Evolutionary conservation across 2,329 filamentous ascomycete species (phyloP).

Genomic region (Penicillium sp.): DNA sequence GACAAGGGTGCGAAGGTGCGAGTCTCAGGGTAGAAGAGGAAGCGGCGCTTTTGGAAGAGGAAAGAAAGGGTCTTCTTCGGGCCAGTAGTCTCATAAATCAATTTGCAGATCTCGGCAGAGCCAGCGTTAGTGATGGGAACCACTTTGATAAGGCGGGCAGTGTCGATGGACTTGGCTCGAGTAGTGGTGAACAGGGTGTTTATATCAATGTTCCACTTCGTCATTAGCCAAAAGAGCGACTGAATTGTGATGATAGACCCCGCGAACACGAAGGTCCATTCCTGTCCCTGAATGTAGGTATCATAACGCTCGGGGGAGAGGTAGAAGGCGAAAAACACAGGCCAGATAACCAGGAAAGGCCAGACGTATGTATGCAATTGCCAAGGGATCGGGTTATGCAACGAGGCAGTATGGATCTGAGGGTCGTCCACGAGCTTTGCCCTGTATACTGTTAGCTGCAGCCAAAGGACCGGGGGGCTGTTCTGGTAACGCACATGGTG

Average conservation of each 20-base stretch:
- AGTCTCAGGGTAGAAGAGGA: slow-evolving; percentile 72
- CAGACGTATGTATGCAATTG: slow-evolving; percentile 85
- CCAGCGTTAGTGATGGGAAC: slow-evolving; percentile 88
- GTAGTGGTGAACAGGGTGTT: slow-evolving; percentile 77
- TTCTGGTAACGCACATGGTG: slow-evolving; percentile 31
- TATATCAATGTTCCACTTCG: slow-evolving; percentile 94
- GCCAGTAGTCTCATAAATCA: slow-evolving; percentile 71
- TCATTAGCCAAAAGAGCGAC: slow-evolving; percentile 88
- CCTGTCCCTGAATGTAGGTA: slow-evolving; percentile 83
- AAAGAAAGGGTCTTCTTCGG: slow-evolving; percentile 80
- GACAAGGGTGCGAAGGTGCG: slow-evolving; percentile 76
- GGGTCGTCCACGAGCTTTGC: slow-evolving; percentile 84
- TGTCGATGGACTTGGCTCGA: slow-evolving; percentile 65
- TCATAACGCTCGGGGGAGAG: slow-evolving; percentile 81
- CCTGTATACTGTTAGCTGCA: slow-evolving; percentile 46
- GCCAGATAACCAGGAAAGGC: slow-evolving; percentile 92
- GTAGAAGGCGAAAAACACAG: slow-evolving; percentile 84
- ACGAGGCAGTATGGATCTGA: slow-evolving; percentile 82
- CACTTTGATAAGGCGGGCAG: slow-evolving; percentile 86
- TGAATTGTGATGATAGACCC: slow-evolving; percentile 85
- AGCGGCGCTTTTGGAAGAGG: slow-evolving; percentile 96
- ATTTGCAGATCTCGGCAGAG: slow-evolving; percentile 77
- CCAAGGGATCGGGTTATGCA: slow-evolving; percentile 80
- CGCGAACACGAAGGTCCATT: slow-evolving; percentile 97
- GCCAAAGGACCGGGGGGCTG: not conserved